phyloP scores from a whole-genome alignment of 345 rosid genomes.

The Eucalyptus shirleyi region DNA sequence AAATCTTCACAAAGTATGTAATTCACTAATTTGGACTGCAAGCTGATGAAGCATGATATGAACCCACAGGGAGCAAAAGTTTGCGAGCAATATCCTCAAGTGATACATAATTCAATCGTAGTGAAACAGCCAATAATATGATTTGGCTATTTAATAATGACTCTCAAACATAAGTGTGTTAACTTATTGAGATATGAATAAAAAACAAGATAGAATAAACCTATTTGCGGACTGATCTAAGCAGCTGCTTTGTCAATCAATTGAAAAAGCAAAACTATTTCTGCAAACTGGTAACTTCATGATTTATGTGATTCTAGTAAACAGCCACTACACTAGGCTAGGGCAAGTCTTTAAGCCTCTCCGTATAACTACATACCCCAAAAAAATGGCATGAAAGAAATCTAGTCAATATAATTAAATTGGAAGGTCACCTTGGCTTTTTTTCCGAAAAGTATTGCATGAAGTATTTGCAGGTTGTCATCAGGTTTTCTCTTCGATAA shows the following conservation, averaged over 20 bases:
- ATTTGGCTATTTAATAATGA: neutral
- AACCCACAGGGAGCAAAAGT: neutral
- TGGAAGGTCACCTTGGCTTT: conserved; percentile 67
- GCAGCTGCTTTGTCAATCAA: neutral
- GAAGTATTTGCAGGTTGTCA: conserved; percentile 70
- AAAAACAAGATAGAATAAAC: neutral
- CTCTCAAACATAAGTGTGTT: neutral
- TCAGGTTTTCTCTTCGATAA: conserved; percentile 93
- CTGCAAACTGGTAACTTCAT: neutral
- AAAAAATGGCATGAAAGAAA: neutral
- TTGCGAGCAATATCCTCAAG: neutral
- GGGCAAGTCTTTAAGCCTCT: neutral
- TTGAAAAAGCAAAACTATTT: neutral
- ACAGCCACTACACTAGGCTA: neutral
- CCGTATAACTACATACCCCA: neutral
- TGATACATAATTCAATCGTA: neutral
- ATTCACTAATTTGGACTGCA: neutral
- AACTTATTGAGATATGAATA: neutral
- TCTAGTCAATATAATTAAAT: neutral
- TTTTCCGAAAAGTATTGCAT: conserved; percentile 80
- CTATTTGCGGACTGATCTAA: neutral
- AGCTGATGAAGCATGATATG: neutral
- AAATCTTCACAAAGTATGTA: neutral
- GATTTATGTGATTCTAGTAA: neutral
- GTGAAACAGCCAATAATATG: neutral